phyloP scores from a whole-genome alignment of 2,329 filamentous ascomycete species.

The Talaromyces amestolkiae region DNA sequence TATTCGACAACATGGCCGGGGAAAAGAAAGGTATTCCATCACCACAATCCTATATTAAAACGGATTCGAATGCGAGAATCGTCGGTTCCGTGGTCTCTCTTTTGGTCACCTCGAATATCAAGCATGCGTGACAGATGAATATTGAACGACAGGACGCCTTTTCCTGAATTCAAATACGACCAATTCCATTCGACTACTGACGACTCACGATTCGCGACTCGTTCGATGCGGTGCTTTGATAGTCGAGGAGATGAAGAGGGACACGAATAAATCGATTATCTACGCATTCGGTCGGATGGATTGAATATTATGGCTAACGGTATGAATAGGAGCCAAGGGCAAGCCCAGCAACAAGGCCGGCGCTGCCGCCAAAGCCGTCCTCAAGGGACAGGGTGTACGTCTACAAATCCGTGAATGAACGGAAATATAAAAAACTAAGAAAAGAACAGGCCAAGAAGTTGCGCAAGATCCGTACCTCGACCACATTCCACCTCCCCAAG shows the following conservation, averaged over 20 bases:
- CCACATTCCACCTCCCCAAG: constrained; percentile 97
- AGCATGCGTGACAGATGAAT: not conserved
- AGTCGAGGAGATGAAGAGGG: constrained; percentile 5
- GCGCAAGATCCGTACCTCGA: constrained; percentile 86
- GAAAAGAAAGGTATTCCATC: constrained; percentile 45
- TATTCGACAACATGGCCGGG: constrained; percentile 47
- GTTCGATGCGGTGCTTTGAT: constrained; percentile 11
- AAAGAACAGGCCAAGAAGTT: constrained; percentile 74
- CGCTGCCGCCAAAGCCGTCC: constrained; percentile 90
- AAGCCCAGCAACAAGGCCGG: constrained; percentile 69
- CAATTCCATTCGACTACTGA: not conserved
- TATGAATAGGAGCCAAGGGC: constrained; percentile 23
- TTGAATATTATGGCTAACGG: constrained; percentile 13
- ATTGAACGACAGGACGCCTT: not conserved
- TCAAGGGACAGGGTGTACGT: constrained; percentile 96
- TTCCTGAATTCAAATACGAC: not conserved
- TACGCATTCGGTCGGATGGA: not conserved
- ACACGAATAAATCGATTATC: not conserved
- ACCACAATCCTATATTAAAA: not conserved
- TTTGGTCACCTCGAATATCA: constrained; percentile 12
- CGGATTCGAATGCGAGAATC: constrained; percentile 18
- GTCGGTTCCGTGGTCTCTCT: constrained; percentile 24
- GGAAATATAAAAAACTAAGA: constrained; percentile 21
- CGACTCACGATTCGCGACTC: not conserved
- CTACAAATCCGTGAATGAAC: not conserved